Base-by-base conservation (phyloP, 163 green algal species). In the Trebouxiophyceae sp. region DNA sequence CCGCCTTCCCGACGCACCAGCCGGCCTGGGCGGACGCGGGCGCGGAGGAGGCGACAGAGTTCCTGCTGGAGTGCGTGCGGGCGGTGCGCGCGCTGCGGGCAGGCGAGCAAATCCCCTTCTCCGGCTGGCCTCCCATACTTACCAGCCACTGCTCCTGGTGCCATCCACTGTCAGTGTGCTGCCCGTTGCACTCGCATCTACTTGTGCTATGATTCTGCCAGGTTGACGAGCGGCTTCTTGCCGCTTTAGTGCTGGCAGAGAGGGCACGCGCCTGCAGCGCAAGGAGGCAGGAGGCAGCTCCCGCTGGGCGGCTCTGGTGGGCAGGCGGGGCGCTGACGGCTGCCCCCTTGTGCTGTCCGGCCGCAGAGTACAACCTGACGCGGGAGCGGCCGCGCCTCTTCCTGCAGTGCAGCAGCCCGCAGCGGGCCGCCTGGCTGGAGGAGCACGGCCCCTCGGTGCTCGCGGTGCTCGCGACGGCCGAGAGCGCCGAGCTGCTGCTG, bases 31-130 rank as follows among this genome's bases (percentile, higher is more conserved):
- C 75, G 34, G 60, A 85, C 65, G 67, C 71, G 16, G 56, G 69
- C 26, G 74, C 83, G 23, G 91, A 97, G 70, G 72, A 66, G 12
- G 65, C 88, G 23, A 95, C 96, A 77, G 67, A 67, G 33, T 60
- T 78, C 27, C 55, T 87, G 56, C 65, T 76, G 46, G 66, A 55
- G 19, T 76, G 86, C 8, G 71, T 83, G 24, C 74, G 27, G 31
- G 66, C 45, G 44, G 67, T 71, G 31, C 71, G 86, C 47, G 81
- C 79, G 56, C 72, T 95, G 59, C 73, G 86, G 23, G 67, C 57
- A 33, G 78, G 60, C 58, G 4, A 16, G n/a, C n/a, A n/a, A n/a
- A 5, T 26, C 22, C 29, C 22, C 47, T 57, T 57, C 19, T 30
- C 19, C n/a, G n/a, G n/a, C n/a, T n/a, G n/a, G n/a, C n/a, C n/a